phyloP scores from a whole-genome alignment of 1,284 basidiomycete species.

The Austropuccinia psidii region DNA sequence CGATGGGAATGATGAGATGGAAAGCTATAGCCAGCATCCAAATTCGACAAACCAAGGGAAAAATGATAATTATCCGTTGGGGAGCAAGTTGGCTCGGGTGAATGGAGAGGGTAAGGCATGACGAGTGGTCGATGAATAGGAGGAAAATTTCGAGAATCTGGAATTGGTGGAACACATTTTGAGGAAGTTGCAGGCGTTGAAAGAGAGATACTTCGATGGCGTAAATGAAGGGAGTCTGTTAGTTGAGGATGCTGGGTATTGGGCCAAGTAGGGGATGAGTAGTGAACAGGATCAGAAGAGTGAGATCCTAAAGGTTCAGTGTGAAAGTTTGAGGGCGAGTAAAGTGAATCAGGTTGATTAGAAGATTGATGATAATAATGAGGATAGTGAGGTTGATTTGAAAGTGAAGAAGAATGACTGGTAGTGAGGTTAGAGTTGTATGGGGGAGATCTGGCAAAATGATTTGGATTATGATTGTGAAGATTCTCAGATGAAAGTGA shows the following conservation, averaged over 20 bases:
- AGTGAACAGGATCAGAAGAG: conserved; percentile 12
- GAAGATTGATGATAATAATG: not conserved
- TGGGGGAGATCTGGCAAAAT: not conserved
- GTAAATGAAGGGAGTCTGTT: conserved; percentile 7
- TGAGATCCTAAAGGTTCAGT: not conserved
- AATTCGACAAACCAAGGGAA: conserved; percentile 4
- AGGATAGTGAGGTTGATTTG: not conserved
- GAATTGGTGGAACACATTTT: not conserved
- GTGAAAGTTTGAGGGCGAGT: conserved; percentile 1
- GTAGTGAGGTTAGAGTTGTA: not conserved
- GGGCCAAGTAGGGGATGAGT: conserved; percentile 12
- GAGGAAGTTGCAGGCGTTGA: conserved; percentile 15
- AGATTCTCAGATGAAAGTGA: too few species aligned
- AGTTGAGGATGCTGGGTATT: not conserved
- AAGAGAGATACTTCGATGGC: conserved; percentile 17
- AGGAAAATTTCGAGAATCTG: not conserved
- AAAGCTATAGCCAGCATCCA: conserved; percentile 5
- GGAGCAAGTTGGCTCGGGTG: conserved; percentile 7
- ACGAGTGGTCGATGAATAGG: conserved; percentile 13
- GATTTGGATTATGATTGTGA: too few species aligned
- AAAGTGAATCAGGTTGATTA: not conserved
- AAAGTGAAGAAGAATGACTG: not conserved
- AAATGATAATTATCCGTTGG: conserved; percentile 6
- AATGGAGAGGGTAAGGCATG: not conserved
- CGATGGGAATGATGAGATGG: not conserved